Base-by-base conservation (phyloP, 2,329 filamentous ascomycete species). In the Alternaria brassicae region DNA sequence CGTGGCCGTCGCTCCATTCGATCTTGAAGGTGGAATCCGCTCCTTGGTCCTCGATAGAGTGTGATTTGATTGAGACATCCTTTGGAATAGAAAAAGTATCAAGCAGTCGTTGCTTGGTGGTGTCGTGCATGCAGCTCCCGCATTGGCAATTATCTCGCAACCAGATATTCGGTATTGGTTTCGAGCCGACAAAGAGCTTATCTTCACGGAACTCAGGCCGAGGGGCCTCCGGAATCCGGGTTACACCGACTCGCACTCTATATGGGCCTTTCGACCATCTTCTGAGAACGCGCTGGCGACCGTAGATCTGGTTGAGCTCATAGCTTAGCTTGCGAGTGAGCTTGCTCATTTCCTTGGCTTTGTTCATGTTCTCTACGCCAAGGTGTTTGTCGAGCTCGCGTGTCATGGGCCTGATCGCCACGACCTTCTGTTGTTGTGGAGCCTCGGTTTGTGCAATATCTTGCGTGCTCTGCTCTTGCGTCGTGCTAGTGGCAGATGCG, bases 111-210 rank as follows among this genome's bases (percentile, higher is more conserved):
- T 93, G 91, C 74, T 83, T 86, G 4, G 91, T 93, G 61, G 88
- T 85, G 56, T 85, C 85, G 74, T 92, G 89, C 23, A 90, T 82
- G 72, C 91, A 93, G 60, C 80, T 74, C 1, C 76, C 68, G 72
- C 90, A 93, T 58, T 87, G 88, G 71, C 91, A 93, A 70, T 91
- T 90, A 68, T 93, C 90, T 62, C 90, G 59, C 6, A 69, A 44
- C 66, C 66, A 69, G 21, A 69, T 89, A 23, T 65, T 74, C 19
- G 70, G 60, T 8, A 63, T 60, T 1, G 17, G 17, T 32, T 12
- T 60, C 1, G 19, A 32, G 1, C 8, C 41, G 6, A 62, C 53
- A 30, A 53, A 19, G n/a, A 64, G 42, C 15, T 55, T 61, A 8
- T 45, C 39, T 12, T 65, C 40, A 17, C 39, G 23, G 4, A 62